A percentile compares a stretch with the other conserved stretches of the same genome.
Conservation (phyloP, 2,329 filamentous ascomycete species). For the Xylaria arbuscula region DNA sequence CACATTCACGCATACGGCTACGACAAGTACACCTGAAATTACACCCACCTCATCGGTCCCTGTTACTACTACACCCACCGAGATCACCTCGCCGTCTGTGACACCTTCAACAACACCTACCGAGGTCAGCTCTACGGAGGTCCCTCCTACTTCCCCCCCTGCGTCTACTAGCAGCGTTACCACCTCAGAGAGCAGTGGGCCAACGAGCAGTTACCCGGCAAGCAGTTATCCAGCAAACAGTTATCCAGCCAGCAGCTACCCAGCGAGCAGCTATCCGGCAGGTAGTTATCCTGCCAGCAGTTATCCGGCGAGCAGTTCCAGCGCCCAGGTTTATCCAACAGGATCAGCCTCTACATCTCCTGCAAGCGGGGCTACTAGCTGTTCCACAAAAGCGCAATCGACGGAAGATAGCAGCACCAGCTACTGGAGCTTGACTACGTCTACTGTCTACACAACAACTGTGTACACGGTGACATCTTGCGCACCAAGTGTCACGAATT, state of each 20-base stretch:
- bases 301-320: slow-evolving; percentile 18
- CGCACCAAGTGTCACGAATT: slow-evolving; percentile 28
- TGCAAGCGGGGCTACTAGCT: background rate
- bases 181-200: background rate
- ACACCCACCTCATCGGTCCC: slow-evolving; percentile 28
- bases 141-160: background rate
- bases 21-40: slow-evolving; percentile 20
- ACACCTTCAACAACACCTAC: slow-evolving; percentile 20
- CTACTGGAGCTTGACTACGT: slow-evolving; percentile 27
- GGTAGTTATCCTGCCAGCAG: slow-evolving; percentile 8
- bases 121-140: slow-evolving; percentile 12
- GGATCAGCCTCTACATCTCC: background rate
- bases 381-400: slow-evolving; percentile 12
- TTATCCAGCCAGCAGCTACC: background rate
- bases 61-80: slow-evolving; percentile 20
- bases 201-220: background rate
- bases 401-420: background rate
- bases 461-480: slow-evolving; percentile 38
- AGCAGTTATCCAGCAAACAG: background rate
- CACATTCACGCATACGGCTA: slow-evolving; percentile 30
- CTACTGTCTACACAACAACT: slow-evolving; percentile 37
- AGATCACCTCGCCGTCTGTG: background rate
- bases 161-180: slow-evolving; percentile 2
- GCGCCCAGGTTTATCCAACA: background rate
- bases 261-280: background rate